Evolutionary conservation across 2,329 filamentous ascomycete species (phyloP).

Genomic region (Fusarium duplospermum): DNA sequence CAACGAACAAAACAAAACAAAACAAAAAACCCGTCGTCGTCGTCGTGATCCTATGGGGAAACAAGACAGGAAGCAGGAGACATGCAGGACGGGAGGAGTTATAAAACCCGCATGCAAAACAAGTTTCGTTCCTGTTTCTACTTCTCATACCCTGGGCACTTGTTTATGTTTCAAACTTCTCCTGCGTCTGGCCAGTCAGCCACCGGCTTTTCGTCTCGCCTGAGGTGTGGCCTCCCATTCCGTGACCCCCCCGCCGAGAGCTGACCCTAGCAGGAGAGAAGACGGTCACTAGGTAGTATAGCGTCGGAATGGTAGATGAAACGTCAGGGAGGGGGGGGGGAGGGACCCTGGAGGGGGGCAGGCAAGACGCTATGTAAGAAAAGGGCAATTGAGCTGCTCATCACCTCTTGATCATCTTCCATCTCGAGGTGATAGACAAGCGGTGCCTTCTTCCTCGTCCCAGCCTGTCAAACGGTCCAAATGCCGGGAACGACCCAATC

Average conservation of each 20-base stretch:
- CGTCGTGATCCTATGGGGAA: conserved; percentile 16
- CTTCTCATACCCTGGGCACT: conserved; percentile 9
- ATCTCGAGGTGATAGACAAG: not conserved
- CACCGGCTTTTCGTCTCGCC: not conserved
- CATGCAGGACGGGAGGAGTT: not conserved
- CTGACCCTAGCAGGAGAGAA: not conserved
- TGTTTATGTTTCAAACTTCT: conserved; percentile 31
- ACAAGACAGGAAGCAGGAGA: not conserved
- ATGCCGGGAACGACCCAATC: not conserved
- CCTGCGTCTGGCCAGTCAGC: conserved; percentile 2
- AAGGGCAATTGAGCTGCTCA: not conserved
- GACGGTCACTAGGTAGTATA: conserved; percentile 7
- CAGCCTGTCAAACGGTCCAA: not conserved
- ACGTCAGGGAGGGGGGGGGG: not conserved
- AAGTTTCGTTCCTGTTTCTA: conserved; percentile 12
- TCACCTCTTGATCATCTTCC: not conserved
- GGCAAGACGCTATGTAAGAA: conserved; percentile 1
- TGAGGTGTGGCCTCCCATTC: conserved; percentile 15
- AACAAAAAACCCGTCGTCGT: conserved; percentile 1
- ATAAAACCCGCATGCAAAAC: conserved; percentile 29
- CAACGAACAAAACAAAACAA: not conserved
- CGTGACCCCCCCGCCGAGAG: conserved; percentile 3
- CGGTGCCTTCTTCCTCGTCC: conserved; percentile 9
- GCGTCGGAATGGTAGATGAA: conserved; percentile 25
- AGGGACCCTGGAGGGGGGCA: not conserved